Conservation (phyloP, 352 stramenopile genomes). For the Phytopythium boreale region DNA sequence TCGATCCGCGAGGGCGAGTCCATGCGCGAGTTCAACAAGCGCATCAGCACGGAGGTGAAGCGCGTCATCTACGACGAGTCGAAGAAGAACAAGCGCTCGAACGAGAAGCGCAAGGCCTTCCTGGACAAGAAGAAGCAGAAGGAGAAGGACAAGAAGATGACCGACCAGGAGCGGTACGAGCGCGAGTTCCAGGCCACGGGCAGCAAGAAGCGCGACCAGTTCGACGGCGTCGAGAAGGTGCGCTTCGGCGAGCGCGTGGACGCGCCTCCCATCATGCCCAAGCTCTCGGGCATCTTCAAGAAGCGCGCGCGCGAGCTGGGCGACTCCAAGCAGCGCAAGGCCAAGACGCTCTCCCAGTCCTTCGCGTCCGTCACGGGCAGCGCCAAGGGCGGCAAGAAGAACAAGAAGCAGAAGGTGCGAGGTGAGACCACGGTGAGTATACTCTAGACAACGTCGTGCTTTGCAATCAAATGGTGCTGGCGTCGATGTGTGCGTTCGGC, state of each 20-base stretch:
- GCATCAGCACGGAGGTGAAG: constrained; percentile 80
- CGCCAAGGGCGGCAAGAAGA: constrained; percentile 15
- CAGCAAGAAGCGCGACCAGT: constrained; percentile 68
- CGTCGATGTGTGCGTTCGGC: background rate
- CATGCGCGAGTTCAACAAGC: constrained; percentile 85
- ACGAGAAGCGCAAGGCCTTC: constrained; percentile 76
- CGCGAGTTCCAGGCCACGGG: constrained; percentile 70
- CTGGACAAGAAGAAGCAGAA: constrained; percentile 81
- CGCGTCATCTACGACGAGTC: constrained; percentile 82
- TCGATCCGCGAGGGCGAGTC: constrained; percentile 65
- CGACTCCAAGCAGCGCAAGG: constrained; percentile 36
- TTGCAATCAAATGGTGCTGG: background rate
- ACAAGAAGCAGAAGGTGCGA: constrained; percentile 4
- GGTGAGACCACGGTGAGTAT: background rate
- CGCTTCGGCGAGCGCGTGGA: constrained; percentile 78
- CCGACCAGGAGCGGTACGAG: constrained; percentile 77
- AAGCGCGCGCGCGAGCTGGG: constrained; percentile 59
- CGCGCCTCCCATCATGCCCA: constrained; percentile 76
- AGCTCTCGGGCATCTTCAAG: constrained; percentile 79
- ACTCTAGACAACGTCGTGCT: background rate
- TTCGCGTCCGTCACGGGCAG: background rate
- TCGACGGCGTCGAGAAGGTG: constrained; percentile 56
- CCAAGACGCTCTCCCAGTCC: constrained; percentile 14
- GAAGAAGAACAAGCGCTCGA: constrained; percentile 69
- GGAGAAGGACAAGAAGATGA: constrained; percentile 67